Evolutionary conservation across 1,284 basidiomycete species (phyloP).

Genomic region (Tetrapyrgos nigripes): DNA sequence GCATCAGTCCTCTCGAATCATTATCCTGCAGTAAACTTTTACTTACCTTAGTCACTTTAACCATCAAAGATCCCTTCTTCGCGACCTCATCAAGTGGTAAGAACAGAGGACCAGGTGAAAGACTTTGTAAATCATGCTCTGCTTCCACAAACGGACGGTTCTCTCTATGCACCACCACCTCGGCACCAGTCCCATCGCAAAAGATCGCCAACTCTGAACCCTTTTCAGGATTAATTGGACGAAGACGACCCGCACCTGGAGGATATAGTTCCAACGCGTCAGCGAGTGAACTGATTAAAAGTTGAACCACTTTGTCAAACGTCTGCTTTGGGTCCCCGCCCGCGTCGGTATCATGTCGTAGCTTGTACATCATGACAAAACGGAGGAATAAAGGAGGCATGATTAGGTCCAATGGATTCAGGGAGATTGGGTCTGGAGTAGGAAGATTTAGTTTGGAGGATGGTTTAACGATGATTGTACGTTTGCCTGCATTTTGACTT

Average conservation of each 20-base stretch:
- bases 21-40: too few relatives aligned
- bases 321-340: not conserved
- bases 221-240: not conserved
- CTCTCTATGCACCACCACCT: conserved; percentile 3
- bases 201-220: not conserved
- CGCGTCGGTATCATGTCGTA: not conserved
- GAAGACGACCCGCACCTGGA: conserved; percentile 5
- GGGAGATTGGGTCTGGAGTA: conserved; percentile 1
- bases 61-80: not conserved
- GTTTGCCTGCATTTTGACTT: not conserved
- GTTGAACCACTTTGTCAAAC: conserved; percentile 1
- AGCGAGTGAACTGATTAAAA: conserved; percentile 6
- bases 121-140: not conserved
- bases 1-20: too few relatives aligned
- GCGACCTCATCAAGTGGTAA: not conserved
- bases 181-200: conserved; percentile 9
- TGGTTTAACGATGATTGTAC: conserved; percentile 1
- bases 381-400: conserved; percentile 11
- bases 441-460: conserved; percentile 4
- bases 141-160: not conserved
- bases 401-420: conserved; percentile 4
- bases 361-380: conserved; percentile 7
- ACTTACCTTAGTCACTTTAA: conserved; percentile 11
- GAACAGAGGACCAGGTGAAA: not conserved
- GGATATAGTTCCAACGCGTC: conserved; percentile 14